Base-by-base conservation (phyloP, 2,329 filamentous ascomycete species). In the Sporothrix euskadiensis region DNA sequence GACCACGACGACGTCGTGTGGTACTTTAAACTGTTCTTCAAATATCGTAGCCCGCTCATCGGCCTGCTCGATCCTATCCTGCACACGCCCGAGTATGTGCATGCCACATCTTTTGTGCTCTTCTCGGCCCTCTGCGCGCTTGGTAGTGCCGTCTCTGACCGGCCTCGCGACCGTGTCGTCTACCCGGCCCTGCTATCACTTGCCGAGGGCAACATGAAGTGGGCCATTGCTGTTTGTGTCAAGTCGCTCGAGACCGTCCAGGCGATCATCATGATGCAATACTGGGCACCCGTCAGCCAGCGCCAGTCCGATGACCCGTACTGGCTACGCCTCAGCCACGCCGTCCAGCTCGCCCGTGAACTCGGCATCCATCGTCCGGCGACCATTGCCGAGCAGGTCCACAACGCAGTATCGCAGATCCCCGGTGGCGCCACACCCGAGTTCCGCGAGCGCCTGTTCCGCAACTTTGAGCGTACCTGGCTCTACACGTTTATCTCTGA, bases 281-380 rank as follows among this genome's bases (percentile, higher is more conserved):
- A 78, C 71, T 78, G 78, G 78, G 76, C 77, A 4, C 77, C 77
- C 2, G 47, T 76, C 26, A 73, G 75, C 68, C 72, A 75, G 54
- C 72, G 66, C 10, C 77, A 76, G 56, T 72, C 75, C 0, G 77
- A 78, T 65, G 78, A 78, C 30, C 76, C 77, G 1, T 78, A 76
- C 71, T 78, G 78, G 78, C 73, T 78, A 12, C 77, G 76, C 7
- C 71, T 78, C 5, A 77, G 77, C 47, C 77, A 78, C 65, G 77
- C 78, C 12, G 75, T 76, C 0, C 77, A 78, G 66, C 74, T 78
- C 6, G 77, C 75, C 12, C 73, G 76, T 22, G 78, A 78, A 26
- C 74, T 78, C 3, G 76, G 77, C 14, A 78, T 78, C 44, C 69
- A 78, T 71, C 74, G 74, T 0, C 75, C 75, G 2, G 72, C 73